Evolutionary conservation across 2,329 filamentous ascomycete genomes (phyloP).

Genomic region (Sphaerostilbella broomeana): DNA sequence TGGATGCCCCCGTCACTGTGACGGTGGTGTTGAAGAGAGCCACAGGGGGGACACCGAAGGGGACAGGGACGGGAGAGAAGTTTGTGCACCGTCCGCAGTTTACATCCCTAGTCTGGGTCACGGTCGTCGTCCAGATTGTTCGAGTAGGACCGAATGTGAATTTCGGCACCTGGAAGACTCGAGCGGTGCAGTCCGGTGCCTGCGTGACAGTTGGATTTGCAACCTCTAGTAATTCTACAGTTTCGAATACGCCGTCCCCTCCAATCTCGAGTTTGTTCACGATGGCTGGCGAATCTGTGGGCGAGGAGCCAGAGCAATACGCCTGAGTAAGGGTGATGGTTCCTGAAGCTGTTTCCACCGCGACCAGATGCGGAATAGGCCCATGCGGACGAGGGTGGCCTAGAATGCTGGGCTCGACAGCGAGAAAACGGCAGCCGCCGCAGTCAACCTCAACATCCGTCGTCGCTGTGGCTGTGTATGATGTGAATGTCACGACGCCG

Average conservation of each 20-base stretch:
- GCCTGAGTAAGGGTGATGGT: not conserved
- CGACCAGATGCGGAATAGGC: not conserved
- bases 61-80: constrained; percentile 4
- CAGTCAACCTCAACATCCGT: not conserved
- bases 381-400: not conserved
- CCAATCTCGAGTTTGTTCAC: no score
- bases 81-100: constrained; percentile 23
- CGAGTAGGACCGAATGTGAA: constrained; percentile 17
- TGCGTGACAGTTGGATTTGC: no score
- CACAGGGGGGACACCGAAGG: constrained; percentile 17
- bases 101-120: constrained; percentile 17
- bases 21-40: constrained; percentile 19
- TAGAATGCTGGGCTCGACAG: not conserved
- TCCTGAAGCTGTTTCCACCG: not conserved
- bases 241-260: no score
- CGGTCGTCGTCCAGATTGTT: constrained; percentile 23
- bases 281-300: no score
- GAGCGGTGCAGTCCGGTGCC: constrained; percentile 13
- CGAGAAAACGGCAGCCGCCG: constrained; percentile 1
- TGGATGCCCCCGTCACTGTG: constrained; percentile 14
- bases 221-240: no score
- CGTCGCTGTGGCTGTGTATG: not conserved
- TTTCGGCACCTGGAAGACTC: constrained; percentile 1
- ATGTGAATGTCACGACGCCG: not conserved
- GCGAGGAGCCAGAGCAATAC: not conserved